Base-by-base conservation (phyloP, 2,329 filamentous ascomycete genomes). In the Helminthosporium solani region DNA sequence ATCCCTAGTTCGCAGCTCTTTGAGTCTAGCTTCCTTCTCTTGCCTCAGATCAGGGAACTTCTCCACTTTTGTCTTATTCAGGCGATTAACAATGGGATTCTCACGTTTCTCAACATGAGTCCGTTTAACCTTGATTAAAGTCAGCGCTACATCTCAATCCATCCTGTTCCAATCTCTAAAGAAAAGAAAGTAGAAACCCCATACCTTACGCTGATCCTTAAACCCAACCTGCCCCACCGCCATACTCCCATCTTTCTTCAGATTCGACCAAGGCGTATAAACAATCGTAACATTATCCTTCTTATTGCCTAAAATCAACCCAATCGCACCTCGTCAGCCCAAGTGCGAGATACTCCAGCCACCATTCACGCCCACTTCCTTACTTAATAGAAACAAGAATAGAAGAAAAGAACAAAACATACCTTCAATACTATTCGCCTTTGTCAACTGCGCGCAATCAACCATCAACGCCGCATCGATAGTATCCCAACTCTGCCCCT, bases 341-440 rank as follows among this genome's bases (percentile, higher is more conserved):
- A n/a, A n/a, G n/a, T n/a, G n/a, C n/a, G n/a, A n/a, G n/a, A n/a
- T n/a, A n/a, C n/a, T n/a, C n/a, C n/a, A n/a, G n/a, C n/a, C n/a
- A n/a, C n/a, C n/a, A n/a, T n/a, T n/a, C n/a, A n/a, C n/a, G n/a
- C n/a, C n/a, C n/a, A n/a, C n/a, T n/a, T n/a, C n/a, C n/a, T n/a
- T n/a, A n/a, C n/a, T n/a, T n/a, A n/a, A n/a, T n/a, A n/a, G n/a
- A n/a, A 38, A 38, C n/a, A 23, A 27, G 36, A 19, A 41, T 7
- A 31, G 15, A 31, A 8, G 7, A 19, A 3, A 7, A 5, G 27
- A 40, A 33, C 27, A 20, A 5, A 36, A 21, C 42, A 35, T 40
- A 56, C 88, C 94, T 77, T 99, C 94, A 61, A 99, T 99, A 47
- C 90, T 96, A 74, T 99, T 99, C 52, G 94, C 94, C 74, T 99